Conservation (phyloP, 2,329 filamentous ascomycete genomes). For the Pseudocercospora cruenta region DNA sequence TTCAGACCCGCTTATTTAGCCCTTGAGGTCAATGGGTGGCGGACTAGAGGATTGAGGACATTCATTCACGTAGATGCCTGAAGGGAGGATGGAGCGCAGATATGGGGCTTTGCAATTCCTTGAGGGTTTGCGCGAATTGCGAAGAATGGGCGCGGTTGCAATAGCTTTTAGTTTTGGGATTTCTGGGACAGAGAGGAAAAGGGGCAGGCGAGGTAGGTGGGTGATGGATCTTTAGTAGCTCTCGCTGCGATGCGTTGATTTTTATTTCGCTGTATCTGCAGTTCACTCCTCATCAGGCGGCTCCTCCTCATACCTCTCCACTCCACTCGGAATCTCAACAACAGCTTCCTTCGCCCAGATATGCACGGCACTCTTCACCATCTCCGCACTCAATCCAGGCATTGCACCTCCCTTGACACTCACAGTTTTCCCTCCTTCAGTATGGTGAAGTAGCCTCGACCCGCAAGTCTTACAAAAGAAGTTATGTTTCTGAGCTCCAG, state of each 20-base stretch:
- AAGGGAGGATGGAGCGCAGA: neutral
- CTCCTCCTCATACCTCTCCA: neutral
- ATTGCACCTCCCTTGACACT: slow-evolving; percentile 1
- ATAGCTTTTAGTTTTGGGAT: too few relatives aligned
- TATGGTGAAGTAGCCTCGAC: neutral
- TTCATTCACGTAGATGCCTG: neutral
- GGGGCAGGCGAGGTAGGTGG: too few relatives aligned
- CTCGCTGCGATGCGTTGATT: neutral
- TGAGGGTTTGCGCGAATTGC: too few relatives aligned
- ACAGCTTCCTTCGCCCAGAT: slow-evolving; percentile 2
- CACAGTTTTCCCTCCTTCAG: neutral
- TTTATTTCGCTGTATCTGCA: neutral
- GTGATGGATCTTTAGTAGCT: neutral
- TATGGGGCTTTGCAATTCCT: too few relatives aligned
- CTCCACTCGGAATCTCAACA: neutral
- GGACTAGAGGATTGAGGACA: slow-evolving; percentile 41
- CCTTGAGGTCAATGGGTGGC: slow-evolving; percentile 34
- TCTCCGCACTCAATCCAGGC: neutral
- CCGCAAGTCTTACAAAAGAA: neutral
- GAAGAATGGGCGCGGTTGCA: too few relatives aligned
- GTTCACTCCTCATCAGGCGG: neutral
- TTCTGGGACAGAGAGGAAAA: too few relatives aligned
- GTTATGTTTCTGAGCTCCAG: neutral
- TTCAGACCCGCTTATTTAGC: slow-evolving; percentile 38
- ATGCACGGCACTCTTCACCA: neutral